Conservation (phyloP, 1,284 basidiomycete species). For the Rhodotorula sp. region DNA sequence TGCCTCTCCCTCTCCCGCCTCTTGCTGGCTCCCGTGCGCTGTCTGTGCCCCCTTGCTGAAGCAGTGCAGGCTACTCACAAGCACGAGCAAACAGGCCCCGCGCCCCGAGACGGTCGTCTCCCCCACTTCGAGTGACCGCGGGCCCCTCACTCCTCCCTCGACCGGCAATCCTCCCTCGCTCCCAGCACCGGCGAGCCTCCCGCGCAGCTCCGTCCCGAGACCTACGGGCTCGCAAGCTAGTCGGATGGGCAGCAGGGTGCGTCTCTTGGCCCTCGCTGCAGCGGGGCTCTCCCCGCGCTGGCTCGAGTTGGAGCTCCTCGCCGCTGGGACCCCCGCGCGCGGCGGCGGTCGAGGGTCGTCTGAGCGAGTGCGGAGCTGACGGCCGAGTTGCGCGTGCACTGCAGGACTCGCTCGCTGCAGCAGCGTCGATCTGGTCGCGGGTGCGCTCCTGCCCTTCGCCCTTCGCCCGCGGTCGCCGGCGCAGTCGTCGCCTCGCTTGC, state of each 20-base stretch:
- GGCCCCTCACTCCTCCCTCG: too few species aligned
- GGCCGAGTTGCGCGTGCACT: too few species aligned
- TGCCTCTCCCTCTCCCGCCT: too few species aligned
- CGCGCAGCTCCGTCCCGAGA: neutral
- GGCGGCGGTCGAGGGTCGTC: too few species aligned
- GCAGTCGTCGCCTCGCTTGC: neutral
- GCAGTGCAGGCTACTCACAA: too few species aligned
- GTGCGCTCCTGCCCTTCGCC: neutral
- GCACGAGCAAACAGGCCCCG: too few species aligned
- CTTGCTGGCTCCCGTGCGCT: neutral
- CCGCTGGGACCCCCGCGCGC: neutral
- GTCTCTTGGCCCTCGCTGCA: neutral
- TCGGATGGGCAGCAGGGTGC: neutral
- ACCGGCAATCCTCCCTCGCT: too few species aligned
- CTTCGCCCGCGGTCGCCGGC: neutral
- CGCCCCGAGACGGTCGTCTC: too few species aligned
- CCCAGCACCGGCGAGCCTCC: too few species aligned
- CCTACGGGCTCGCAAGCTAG: neutral
- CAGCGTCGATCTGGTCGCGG: conserved; percentile 25
- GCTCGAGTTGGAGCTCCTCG: neutral
- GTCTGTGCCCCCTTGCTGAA: too few species aligned
- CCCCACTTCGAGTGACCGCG: too few species aligned
- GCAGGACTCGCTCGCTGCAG: conserved; percentile 4
- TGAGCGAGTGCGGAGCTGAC: neutral
- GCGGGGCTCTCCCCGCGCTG: neutral